These are phyloP conservation scores for Trichoderma koningiopsis DNA, from an alignment of 2,329 filamentous ascomycete species.

Conservation along the genomic window DNA sequence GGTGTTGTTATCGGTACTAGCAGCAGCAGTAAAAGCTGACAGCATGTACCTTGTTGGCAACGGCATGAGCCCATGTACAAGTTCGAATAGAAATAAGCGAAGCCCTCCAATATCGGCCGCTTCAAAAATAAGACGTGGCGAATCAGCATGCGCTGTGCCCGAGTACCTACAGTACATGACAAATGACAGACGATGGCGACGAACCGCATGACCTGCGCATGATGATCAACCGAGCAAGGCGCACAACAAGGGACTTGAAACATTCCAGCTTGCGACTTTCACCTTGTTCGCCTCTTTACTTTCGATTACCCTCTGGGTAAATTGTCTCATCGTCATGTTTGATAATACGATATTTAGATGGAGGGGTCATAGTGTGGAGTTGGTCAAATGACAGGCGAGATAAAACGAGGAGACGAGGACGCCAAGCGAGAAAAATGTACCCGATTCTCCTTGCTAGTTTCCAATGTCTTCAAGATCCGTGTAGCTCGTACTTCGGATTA, in stretches of 20 bases:
- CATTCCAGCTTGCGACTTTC: background rate
- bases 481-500: background rate
- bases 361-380: conserved; percentile 17
- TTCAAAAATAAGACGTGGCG: conserved; percentile 14
- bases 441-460: too few species aligned
- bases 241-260: background rate
- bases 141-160: background rate
- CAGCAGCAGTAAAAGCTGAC: background rate
- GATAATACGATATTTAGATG: conserved; percentile 5
- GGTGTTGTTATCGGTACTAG: background rate
- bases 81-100: conserved; percentile 9
- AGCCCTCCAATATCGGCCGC: background rate
- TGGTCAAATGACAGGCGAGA: conserved; percentile 15
- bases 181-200: conserved; percentile 3
- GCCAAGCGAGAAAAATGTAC: background rate
- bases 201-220: conserved; percentile 23
- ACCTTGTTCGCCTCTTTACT: background rate
- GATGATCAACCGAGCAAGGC: conserved; percentile 12
- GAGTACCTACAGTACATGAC: background rate
- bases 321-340: background rate
- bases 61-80: background rate
- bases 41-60: background rate
- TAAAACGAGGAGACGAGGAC: background rate
- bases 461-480: background rate
- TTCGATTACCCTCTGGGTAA: background rate